phyloP scores from a whole-genome alignment of 2,329 filamentous ascomycete species.

The Achaetomium macrosporum region DNA sequence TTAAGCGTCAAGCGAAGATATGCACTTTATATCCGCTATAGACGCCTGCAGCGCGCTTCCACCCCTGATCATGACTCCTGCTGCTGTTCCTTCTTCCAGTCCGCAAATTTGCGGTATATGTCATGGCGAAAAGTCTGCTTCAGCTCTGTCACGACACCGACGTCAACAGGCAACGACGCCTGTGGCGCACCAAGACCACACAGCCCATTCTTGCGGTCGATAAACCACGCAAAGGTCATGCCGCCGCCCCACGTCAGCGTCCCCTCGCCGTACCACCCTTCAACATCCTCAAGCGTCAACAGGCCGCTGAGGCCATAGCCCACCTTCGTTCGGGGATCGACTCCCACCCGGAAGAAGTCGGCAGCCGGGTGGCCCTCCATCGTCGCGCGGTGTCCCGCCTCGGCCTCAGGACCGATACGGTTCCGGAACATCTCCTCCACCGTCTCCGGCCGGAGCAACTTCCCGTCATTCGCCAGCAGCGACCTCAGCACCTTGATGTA shows the following conservation, averaged over 20 bases:
- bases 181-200: slow-evolving; percentile 32
- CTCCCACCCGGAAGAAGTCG: slow-evolving; percentile 25
- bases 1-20: no score
- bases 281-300: slow-evolving; percentile 34
- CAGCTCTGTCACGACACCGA: slow-evolving; percentile 24
- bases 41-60: neutral
- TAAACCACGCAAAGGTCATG: slow-evolving; percentile 41
- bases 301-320: slow-evolving; percentile 36
- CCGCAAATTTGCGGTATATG: slow-evolving; percentile 35
- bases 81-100: slow-evolving; percentile 27
- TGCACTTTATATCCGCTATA: no score
- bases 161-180: slow-evolving; percentile 32
- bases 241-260: slow-evolving; percentile 43
- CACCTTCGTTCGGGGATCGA: slow-evolving; percentile 29
- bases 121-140: slow-evolving; percentile 40
- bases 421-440: slow-evolving; percentile 35
- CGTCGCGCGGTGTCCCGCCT: slow-evolving; percentile 23
- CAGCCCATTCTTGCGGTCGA: slow-evolving; percentile 24
- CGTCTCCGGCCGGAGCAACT: slow-evolving; percentile 27
- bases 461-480: slow-evolving; percentile 12
- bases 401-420: slow-evolving; percentile 40
- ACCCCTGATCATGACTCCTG: neutral
- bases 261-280: slow-evolving; percentile 35
- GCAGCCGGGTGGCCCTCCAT: slow-evolving; percentile 16
- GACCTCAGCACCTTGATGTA: slow-evolving; percentile 33